These are phyloP conservation scores for Rosa chinensis DNA, from an alignment of 306 rosid species.

Conservation along the genomic window DNA sequence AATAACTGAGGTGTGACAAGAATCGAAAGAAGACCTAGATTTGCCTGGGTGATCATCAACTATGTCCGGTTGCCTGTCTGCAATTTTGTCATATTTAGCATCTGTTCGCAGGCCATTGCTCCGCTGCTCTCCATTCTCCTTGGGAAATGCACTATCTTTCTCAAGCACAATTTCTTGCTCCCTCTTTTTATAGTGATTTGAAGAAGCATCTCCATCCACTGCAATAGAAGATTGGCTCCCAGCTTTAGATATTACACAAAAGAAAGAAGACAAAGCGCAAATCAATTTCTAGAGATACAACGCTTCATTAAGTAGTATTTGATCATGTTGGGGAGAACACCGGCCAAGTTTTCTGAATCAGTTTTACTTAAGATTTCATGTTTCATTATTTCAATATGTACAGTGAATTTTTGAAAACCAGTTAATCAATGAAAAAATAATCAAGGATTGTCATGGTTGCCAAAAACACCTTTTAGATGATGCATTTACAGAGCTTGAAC, in stretches of 20 bases:
- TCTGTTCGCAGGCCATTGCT: slow-evolving; percentile 62
- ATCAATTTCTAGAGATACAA: background rate
- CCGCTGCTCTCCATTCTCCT: slow-evolving; percentile 69
- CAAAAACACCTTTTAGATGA: background rate
- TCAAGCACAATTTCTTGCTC: slow-evolving; percentile 41
- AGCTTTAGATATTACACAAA: slow-evolving; percentile 34
- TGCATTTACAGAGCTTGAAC: background rate
- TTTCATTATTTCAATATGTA: background rate
- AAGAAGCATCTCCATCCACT: slow-evolving; percentile 32
- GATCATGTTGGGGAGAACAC: background rate
- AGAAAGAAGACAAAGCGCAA: background rate
- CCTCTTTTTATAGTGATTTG: slow-evolving; percentile 41
- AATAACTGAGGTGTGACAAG: slow-evolving; percentile 68
- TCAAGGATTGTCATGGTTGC: background rate
- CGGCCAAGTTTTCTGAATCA: background rate
- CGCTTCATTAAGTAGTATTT: background rate
- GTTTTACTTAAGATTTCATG: background rate
- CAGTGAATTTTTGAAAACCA: background rate
- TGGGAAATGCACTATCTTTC: slow-evolving; percentile 39
- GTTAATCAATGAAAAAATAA: background rate
- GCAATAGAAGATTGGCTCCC: slow-evolving; percentile 34
- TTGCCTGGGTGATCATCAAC: slow-evolving; percentile 83
- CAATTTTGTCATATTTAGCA: slow-evolving; percentile 58
- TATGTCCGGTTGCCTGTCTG: slow-evolving; percentile 71
- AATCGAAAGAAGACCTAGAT: slow-evolving; percentile 79